phyloP scores from a whole-genome alignment of 305 asterid species.

The Fraxinus angustifolia region DNA sequence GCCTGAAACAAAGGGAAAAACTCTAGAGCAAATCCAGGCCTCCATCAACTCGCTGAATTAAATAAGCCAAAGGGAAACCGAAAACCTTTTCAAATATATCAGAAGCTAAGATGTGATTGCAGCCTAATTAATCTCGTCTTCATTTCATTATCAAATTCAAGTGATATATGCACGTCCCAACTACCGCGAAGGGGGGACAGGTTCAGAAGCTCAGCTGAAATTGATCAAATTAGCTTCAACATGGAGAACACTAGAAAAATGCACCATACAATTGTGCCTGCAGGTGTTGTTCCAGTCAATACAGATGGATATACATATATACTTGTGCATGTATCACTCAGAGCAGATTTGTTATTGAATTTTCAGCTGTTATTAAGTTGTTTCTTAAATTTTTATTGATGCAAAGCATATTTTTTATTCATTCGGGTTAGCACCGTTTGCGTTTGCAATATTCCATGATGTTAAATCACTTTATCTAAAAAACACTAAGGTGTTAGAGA shows the following conservation, averaged over 20 bases:
- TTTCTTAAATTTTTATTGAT: not conserved
- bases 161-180: not conserved
- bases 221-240: not conserved
- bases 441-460: not conserved
- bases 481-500: not conserved
- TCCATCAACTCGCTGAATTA: slow-evolving; percentile 38
- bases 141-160: not conserved
- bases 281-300: not conserved
- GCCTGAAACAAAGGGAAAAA: slow-evolving; percentile 84
- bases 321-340: no score
- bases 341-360: not conserved
- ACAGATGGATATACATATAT: not conserved
- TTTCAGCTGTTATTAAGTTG: not conserved
- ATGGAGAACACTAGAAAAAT: no score
- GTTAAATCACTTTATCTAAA: not conserved
- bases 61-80: not conserved
- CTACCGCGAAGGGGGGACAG: not conserved
- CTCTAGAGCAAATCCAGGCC: slow-evolving; percentile 79
- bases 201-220: not conserved
- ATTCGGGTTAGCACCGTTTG: not conserved
- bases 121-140: not conserved
- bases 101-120: not conserved
- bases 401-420: not conserved
- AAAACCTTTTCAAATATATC: not conserved
- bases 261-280: not conserved